Conservation (phyloP, 257 asterid species). For the Schizonepeta tenuifolia region DNA sequence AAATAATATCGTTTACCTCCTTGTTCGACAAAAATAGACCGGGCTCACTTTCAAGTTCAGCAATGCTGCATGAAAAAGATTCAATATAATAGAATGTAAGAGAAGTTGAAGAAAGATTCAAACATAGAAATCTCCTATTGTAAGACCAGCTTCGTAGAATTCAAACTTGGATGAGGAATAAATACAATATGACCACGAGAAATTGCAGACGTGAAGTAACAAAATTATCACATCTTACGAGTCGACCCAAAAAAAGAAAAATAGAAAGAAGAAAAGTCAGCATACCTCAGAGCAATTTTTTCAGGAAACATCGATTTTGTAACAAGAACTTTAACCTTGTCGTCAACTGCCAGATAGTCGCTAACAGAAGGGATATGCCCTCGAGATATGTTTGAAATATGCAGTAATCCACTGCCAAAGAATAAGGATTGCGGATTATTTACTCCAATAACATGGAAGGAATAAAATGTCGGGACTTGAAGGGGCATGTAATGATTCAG, state of each 20-base stretch:
- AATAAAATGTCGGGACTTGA: not conserved
- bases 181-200: not conserved
- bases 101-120: constrained; percentile 14
- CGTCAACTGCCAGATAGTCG: constrained; percentile 70
- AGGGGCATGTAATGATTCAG: not conserved
- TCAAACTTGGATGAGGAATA: not conserved
- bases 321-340: constrained; percentile 83
- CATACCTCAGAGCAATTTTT: constrained; percentile 87
- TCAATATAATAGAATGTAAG: constrained; percentile 23
- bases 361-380: constrained; percentile 62
- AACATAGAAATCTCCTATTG: constrained; percentile 1
- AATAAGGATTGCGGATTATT: not conserved
- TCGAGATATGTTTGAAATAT: constrained; percentile 71
- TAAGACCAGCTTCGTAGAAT: not conserved
- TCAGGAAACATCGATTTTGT: constrained; percentile 75
- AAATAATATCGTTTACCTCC: constrained; percentile 52
- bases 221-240: not conserved
- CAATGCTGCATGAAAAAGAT: constrained; percentile 61
- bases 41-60: constrained; percentile 91
- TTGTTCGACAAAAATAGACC: constrained; percentile 78
- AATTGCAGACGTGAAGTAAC: not conserved
- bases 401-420: constrained; percentile 83
- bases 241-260: not conserved
- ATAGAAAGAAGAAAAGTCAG: not conserved
- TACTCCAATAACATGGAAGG: constrained; percentile 9